Evolutionary conservation across 176 grass and related monocot species (phyloP).

Genomic region (Ananas comosus): DNA sequence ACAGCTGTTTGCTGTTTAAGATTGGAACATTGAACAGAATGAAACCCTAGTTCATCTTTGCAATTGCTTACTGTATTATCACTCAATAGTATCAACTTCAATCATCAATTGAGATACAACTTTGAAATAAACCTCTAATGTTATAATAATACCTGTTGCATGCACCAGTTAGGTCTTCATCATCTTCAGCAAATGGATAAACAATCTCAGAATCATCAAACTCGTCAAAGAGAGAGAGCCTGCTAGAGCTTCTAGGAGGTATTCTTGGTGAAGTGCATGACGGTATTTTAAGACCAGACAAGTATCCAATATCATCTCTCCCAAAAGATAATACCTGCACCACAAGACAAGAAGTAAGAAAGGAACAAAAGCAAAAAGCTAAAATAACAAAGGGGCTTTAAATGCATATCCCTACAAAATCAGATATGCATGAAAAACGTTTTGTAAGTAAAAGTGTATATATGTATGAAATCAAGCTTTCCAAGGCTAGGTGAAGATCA

Average conservation of each 20-base stretch:
- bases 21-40: no score
- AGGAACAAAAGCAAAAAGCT: constrained; percentile 13
- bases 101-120: no score
- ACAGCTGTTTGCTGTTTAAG: no score
- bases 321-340: constrained; percentile 38
- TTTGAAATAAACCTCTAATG: no score
- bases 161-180: background rate
- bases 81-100: no score
- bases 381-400: background rate
- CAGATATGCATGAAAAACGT: no score
- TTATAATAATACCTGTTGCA: background rate
- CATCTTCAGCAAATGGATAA: constrained; percentile 1
- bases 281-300: constrained; percentile 30
- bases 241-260: background rate
- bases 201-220: background rate
- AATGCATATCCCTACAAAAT: no score
- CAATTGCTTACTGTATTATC: no score
- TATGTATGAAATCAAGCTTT: no score
- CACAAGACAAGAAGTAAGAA: constrained; percentile 5
- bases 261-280: constrained; percentile 1
- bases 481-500: no score
- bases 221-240: background rate
- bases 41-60: no score
- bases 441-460: no score
- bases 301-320: constrained; percentile 48